These are phyloP conservation scores for Coemansia sp. DNA, from an alignment of 192 early-diverging fungal genomes.

Conservation along the genomic window DNA sequence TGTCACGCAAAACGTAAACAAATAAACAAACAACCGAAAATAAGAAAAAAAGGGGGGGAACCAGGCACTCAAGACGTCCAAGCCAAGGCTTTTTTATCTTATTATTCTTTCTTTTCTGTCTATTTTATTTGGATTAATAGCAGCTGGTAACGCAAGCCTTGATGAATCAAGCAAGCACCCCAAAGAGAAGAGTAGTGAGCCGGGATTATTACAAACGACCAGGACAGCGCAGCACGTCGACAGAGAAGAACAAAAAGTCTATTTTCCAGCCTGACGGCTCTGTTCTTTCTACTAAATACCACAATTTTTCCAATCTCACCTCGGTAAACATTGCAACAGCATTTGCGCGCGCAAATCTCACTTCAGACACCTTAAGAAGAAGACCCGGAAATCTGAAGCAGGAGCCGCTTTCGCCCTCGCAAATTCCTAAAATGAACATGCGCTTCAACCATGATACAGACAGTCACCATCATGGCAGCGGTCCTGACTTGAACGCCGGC, in stretches of 20 bases:
- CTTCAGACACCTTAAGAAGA: conserved; percentile 44
- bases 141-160: conserved; percentile 12
- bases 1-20: not conserved
- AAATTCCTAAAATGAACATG: conserved; percentile 39
- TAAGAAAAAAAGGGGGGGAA: not conserved
- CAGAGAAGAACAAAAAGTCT: conserved; percentile 35
- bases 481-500: not conserved
- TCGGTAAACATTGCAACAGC: conserved; percentile 57
- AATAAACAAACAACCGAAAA: not conserved
- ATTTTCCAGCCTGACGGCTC: not conserved
- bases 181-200: conserved; percentile 31
- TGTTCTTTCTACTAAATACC: conserved; percentile 8
- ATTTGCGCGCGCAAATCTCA: conserved; percentile 52
- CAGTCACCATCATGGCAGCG: not conserved
- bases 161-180: conserved; percentile 36
- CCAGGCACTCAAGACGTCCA: not conserved
- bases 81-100: not conserved
- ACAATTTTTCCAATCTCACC: conserved; percentile 45
- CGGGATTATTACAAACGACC: conserved; percentile 50
- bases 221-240: conserved; percentile 41
- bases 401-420: conserved; percentile 49
- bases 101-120: not conserved
- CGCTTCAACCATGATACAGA: conserved; percentile 2
- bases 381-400: conserved; percentile 48
- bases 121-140: not conserved